Base-by-base conservation (phyloP, 129 eudicot species). In the Flaveria bidentis region DNA sequence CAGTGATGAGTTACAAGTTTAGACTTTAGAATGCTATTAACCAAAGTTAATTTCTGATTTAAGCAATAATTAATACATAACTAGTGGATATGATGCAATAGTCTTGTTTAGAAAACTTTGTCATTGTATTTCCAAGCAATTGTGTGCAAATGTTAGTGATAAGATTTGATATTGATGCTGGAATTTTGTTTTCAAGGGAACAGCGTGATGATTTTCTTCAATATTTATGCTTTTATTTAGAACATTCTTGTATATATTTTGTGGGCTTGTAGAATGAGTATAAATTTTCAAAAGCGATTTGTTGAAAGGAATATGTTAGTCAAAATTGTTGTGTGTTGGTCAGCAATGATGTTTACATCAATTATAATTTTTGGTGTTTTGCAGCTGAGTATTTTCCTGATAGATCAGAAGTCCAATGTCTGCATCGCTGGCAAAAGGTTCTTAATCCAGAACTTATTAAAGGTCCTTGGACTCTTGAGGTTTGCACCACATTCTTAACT, bases 391-490 rank as follows among this genome's bases (percentile, higher is more conserved):
- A 71, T 82, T 89, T 94, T 69, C 96, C 96, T 9, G 93, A 91
- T 86, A 86, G 99, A 86, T 85, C 99, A 67, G 97, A 94, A 71
- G 99, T 94, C 55, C 99, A 94, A 77, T 94, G 99, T 79, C 77
- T 94, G 78, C 99, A 94, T 81, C 91, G 99, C 64, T 94, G 99
- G 99, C 99, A 94, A 71, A 94, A 94, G 85, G 99, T 94, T 86
- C 96, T 94, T 51, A 94, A 94, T 89, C 99, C 99, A 28, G 99
- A 91, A 78, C 92, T 94, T 66, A 83, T 91, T 56, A 94, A 94
- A 85, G 99, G 99, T 74, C 99, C 99, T 53, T 94, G 97, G 99
- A 87, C 99, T 67, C 91, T 84, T 61, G 96, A 94, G 97, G 99
- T 94, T 69, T 71, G 88, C 65, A 25, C 65, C 75, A 44, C 22